Conservation (phyloP, 192 early-diverging fungal species). For the Gigaspora rosea region DNA sequence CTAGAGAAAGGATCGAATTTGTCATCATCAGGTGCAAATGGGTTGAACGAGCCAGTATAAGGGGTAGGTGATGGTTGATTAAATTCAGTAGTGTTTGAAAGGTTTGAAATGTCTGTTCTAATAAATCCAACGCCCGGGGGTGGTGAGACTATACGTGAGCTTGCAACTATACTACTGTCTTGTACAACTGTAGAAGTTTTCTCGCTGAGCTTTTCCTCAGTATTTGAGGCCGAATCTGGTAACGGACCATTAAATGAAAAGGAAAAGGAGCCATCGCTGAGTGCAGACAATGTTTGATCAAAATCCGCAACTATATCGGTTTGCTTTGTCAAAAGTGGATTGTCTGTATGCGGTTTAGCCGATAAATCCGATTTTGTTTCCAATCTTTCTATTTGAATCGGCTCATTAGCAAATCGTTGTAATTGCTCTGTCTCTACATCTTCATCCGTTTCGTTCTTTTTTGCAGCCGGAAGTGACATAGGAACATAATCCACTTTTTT, state of each 20-base stretch:
- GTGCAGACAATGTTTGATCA: slow-evolving; percentile 30
- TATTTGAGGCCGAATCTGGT: background rate
- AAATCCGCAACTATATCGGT: slow-evolving; percentile 21
- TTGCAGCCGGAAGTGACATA: slow-evolving; percentile 19
- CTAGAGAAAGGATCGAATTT: slow-evolving; percentile 38
- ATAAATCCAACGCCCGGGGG: slow-evolving; percentile 29
- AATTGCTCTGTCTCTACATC: slow-evolving; percentile 31
- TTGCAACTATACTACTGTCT: background rate
- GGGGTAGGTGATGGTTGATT: slow-evolving; percentile 36
- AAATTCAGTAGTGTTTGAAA: slow-evolving; percentile 30
- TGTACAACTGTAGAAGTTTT: background rate
- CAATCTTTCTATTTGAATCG: slow-evolving; percentile 20
- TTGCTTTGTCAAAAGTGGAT: background rate
- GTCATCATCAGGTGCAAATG: slow-evolving; percentile 47
- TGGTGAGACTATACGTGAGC: slow-evolving; percentile 20
- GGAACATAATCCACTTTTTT: slow-evolving; percentile 24
- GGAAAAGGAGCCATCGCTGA: slow-evolving; percentile 29
- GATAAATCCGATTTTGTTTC: too few species aligned
- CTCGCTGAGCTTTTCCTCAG: slow-evolving; percentile 8
- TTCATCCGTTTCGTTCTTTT: slow-evolving; percentile 28
- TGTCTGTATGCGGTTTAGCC: too few species aligned
- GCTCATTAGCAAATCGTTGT: background rate
- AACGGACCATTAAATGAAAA: slow-evolving; percentile 27
- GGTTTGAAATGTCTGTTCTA: background rate
- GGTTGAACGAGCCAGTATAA: slow-evolving; percentile 52